phyloP scores from a whole-genome alignment of 805 yeast species.

The Alloascoidea hylecoeti region DNA sequence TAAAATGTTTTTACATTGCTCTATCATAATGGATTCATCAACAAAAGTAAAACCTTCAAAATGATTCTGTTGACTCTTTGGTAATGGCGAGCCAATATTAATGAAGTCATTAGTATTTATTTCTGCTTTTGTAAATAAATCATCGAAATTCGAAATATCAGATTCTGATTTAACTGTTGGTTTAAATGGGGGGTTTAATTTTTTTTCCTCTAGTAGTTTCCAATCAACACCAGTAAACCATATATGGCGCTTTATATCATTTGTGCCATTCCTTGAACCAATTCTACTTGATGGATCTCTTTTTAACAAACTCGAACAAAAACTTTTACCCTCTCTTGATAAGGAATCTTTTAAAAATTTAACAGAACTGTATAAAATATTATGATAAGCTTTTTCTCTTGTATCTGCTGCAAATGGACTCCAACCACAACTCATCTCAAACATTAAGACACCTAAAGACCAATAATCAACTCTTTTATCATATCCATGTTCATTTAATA shows the following conservation, averaged over 20 bases:
- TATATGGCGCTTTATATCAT: constrained; percentile 84
- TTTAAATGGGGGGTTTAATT: constrained; percentile 91
- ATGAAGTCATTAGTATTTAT: constrained; percentile 74
- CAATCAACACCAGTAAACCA: constrained; percentile 89
- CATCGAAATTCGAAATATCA: constrained; percentile 94
- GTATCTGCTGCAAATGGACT: constrained; percentile 96
- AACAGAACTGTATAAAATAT: constrained; percentile 96
- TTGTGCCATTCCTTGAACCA: constrained; percentile 85
- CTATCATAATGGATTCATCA: too few relatives aligned
- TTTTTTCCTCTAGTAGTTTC: constrained; percentile 63
- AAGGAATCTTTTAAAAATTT: constrained; percentile 93
- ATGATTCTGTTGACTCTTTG: too few relatives aligned
- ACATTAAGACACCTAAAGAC: constrained; percentile 93
- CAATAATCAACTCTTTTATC: constrained; percentile 99
- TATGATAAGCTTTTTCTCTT: constrained; percentile 97
- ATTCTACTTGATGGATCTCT: constrained; percentile 92
- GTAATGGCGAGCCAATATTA: too few relatives aligned
- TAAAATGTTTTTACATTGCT: too few relatives aligned
- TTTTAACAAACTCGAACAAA: constrained; percentile 88
- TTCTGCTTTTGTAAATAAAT: constrained; percentile 89
- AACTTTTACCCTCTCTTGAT: constrained; percentile 85
- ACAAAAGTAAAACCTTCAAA: too few relatives aligned
- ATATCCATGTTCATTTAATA: constrained; percentile 91
- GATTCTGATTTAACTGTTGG: constrained; percentile 86
- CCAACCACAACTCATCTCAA: constrained; percentile 99